Base-by-base conservation (phyloP, 768 basidiomycete species). In the Dentipellis sp. region DNA sequence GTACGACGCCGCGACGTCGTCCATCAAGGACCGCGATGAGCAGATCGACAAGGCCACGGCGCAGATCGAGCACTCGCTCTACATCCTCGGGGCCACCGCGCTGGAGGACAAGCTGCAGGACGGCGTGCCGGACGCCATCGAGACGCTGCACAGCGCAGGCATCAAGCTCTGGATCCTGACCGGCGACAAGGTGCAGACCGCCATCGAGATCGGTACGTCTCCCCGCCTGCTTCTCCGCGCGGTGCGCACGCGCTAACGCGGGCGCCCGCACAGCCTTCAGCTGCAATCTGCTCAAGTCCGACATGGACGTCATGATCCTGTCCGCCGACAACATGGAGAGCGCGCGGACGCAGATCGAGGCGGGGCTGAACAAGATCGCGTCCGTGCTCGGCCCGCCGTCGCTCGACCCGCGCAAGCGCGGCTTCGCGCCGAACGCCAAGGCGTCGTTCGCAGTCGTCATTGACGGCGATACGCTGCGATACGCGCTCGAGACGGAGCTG, bases 151-250 rank as follows among this genome's bases (percentile, higher is more conserved):
- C 64, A 75, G 80, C 29, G 95, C 95, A 1, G 95, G 95, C 11
- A 97, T 99, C 74, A 99, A 97, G 71, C 69, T 99, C 2, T 99
- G 95, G 95, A 95, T 98, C 68, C 72, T 97, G 50, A 98, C 95
- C 37, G 94, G 90, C 88, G 95, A 99, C 72, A 99, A 99, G 70
- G 77, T 97, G 1, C 94, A 98, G 69, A 99, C 95, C 0, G 95
- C 95, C 12, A 97, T 99, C 66, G 95, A 97, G 68, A 98, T 99
- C 59, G 95, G 79, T 77, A 54, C 14, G 65, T 62, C 21, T 46
- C 57, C 46, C 19, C 12, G 16, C 12, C 29, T n/a, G n/a, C n/a
- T 17, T 11, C 58, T 22, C 42, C 17, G 36, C 35, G 34, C 23
- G 11, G n/a, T 34, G 21, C 19, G 34, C 35, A 58, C 12, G 49